Evolutionary conservation across 164 flowering plant genomes (phyloP).

Genomic region (Chloranthus sessilifolius): DNA sequence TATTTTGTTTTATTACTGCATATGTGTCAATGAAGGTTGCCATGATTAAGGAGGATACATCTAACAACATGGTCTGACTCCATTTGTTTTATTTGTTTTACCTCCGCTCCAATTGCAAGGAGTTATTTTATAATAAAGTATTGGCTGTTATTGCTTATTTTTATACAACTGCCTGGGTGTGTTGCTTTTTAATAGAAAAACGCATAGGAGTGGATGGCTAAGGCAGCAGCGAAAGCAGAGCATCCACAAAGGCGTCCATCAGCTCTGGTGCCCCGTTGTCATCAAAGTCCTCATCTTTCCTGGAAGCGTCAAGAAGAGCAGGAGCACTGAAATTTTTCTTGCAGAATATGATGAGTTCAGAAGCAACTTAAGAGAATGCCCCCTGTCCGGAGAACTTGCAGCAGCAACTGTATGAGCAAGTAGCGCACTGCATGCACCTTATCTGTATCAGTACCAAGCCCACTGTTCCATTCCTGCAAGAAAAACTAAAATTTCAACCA

Average conservation of each 20-base stretch:
- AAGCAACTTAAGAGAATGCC: conserved; percentile 75
- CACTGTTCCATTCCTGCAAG: conserved; percentile 65
- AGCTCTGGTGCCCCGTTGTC: conserved; percentile 44
- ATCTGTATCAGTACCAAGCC: conserved; percentile 35
- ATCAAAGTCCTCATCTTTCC: conserved; percentile 53
- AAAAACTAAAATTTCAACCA: neutral
- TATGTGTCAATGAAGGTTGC: no score
- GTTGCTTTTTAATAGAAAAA: conserved; percentile 78
- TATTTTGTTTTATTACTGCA: no score
- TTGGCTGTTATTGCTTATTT: no score
- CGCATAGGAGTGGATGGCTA: conserved; percentile 82
- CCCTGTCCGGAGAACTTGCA: conserved; percentile 82
- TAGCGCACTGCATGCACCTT: conserved; percentile 71
- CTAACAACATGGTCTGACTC: no score
- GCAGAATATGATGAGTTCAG: conserved; percentile 74
- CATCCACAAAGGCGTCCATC: conserved; percentile 90
- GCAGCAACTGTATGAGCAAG: conserved; percentile 80
- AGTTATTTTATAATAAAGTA: no score
- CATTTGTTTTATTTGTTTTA: no score
- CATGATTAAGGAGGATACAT: no score
- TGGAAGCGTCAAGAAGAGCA: conserved; percentile 47
- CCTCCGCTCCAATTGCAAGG: no score
- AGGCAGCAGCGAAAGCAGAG: conserved; percentile 82
- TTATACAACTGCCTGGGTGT: no score
- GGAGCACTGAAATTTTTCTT: conserved; percentile 53